Base-by-base conservation (phyloP, 2,329 filamentous ascomycete genomes). In the Harringtonia lauricola region DNA sequence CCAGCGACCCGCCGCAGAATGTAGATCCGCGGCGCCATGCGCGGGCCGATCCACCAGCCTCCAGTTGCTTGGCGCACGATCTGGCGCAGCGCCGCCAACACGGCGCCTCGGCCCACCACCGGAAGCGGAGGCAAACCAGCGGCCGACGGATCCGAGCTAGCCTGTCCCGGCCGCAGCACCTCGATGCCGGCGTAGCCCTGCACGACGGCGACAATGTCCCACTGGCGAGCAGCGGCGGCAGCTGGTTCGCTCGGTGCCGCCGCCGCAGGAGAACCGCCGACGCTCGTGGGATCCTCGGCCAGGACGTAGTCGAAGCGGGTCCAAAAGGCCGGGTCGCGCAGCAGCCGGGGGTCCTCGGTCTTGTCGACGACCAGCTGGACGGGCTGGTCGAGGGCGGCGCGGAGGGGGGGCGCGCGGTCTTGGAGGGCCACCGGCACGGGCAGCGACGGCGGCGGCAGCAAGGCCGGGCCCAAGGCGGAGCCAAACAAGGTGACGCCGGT, bases 401-500 rank as follows among this genome's bases (percentile, higher is more conserved):
- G 36, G 22, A 14, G 44, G 21, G 10, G 53, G 41, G 36, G 65
- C 51, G n/a, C n/a, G n/a, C 34, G 48, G 13, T 7, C 19, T 12
- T 9, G 13, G 21, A 18, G 14, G 46, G 19, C 3, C 21, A 10
- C 21, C 21, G 18, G 41, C 36, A 19, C 30, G 19, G 10, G 39
- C 36, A 3, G 40, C 44, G 6, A 22, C 33, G 8, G 44, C 19
- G 43, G 38, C 29, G 49, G 46, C 44, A 52, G 44, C n/a, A n/a
- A n/a, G 8, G 37, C 44, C 12, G 44, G 42, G 17, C 50, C 48
- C 21, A 52, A 45, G 17, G 47, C 67, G 50, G 76, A 71, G 17
- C 73, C 71, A 52, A 84, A 84, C 41, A 80, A 74, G 3, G 80
- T 81, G 10, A 83, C 71, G 41, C 80, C 80, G 26, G 80, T 83